These are phyloP conservation scores for Podila minutissima DNA, from an alignment of 192 early-diverging fungal genomes.

Conservation along the genomic window DNA sequence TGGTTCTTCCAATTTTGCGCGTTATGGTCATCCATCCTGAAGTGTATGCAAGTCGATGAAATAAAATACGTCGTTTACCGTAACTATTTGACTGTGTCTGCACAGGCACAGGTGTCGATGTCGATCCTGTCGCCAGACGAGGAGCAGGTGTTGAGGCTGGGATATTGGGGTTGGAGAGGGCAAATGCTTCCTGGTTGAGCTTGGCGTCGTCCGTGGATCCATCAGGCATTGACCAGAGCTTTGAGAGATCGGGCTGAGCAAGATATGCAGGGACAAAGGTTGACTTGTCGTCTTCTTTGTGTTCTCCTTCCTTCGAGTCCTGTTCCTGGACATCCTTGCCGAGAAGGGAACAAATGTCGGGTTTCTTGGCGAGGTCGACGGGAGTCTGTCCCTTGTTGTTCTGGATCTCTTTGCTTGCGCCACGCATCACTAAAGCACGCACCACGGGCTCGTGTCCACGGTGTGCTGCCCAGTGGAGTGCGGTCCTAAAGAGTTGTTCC, in stretches of 20 bases:
- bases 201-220: constrained; percentile 57
- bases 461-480: constrained; percentile 81
- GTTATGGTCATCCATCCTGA: too few species aligned
- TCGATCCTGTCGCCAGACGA: background rate
- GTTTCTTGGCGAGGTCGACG: constrained; percentile 66
- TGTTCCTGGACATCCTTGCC: constrained; percentile 19
- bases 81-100: too few species aligned
- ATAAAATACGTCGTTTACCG: too few species aligned
- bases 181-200: constrained; percentile 47
- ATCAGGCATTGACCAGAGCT: constrained; percentile 73
- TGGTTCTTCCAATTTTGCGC: background rate
- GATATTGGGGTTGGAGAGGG: constrained; percentile 27
- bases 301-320: constrained; percentile 6
- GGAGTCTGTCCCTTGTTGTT: constrained; percentile 73
- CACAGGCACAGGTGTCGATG: background rate
- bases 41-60: too few species aligned
- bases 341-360: constrained; percentile 56
- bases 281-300: constrained; percentile 2
- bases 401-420: constrained; percentile 65
- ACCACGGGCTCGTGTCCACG: constrained; percentile 71
- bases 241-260: constrained; percentile 71
- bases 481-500: constrained; percentile 54
- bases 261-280: constrained; percentile 72
- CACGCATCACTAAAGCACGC: constrained; percentile 66
- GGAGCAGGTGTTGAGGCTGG: constrained; percentile 17